These are phyloP conservation scores for Trichoderma sp. DNA, from an alignment of 2,329 filamentous ascomycete species.

Conservation along the genomic window DNA sequence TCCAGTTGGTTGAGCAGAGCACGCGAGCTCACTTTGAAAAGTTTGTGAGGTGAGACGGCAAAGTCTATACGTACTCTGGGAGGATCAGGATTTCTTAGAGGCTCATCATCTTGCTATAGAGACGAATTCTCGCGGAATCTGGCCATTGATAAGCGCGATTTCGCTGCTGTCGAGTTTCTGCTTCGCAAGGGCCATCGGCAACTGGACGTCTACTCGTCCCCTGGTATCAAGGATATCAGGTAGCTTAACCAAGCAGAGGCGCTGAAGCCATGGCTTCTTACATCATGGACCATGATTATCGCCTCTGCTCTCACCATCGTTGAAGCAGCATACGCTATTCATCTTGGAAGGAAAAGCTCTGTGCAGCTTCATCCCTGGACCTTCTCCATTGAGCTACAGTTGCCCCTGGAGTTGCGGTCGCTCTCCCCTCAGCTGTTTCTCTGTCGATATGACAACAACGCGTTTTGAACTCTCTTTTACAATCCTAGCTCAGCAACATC, in stretches of 20 bases:
- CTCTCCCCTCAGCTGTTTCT: background rate
- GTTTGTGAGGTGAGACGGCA: constrained; percentile 59
- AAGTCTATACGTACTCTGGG: background rate
- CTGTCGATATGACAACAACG: constrained; percentile 4
- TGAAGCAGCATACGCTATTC: background rate
- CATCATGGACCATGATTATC: background rate
- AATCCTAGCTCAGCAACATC: constrained; percentile 18
- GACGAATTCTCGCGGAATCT: constrained; percentile 75
- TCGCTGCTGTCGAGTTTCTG: constrained; percentile 81
- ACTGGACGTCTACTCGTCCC: constrained; percentile 77
- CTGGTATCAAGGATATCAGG: constrained; percentile 75
- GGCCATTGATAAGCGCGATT: constrained; percentile 77
- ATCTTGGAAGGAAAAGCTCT: background rate
- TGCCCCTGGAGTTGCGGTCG: background rate
- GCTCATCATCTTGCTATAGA: constrained; percentile 44
- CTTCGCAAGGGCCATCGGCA: constrained; percentile 80
- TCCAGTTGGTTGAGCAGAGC: constrained; percentile 45
- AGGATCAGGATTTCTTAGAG: no score
- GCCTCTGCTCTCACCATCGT: background rate
- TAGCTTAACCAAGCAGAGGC: constrained; percentile 28
- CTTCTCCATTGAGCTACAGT: background rate
- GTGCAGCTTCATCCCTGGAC: background rate
- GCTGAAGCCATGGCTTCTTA: background rate
- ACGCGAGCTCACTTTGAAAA: constrained; percentile 62
- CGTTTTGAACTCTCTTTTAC: background rate